phyloP scores from a whole-genome alignment of 139 green algal species.

The Chlamydomonas schloesseri region DNA sequence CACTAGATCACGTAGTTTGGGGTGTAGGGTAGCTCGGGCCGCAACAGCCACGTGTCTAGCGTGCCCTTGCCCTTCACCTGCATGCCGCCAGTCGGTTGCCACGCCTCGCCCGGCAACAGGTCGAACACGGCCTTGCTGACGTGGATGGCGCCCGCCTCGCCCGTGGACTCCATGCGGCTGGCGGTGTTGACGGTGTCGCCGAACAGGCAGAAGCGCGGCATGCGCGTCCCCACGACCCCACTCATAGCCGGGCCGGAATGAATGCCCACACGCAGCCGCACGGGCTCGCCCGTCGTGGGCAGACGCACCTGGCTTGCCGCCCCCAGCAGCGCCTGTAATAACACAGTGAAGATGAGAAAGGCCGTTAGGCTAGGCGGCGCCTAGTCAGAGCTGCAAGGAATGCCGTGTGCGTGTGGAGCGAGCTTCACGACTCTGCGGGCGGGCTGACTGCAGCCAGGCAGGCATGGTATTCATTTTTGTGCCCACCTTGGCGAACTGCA shows the following conservation, averaged over 20 bases:
- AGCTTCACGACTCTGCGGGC: too few species aligned
- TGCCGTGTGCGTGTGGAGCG: too few species aligned
- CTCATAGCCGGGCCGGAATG: conserved; percentile 37
- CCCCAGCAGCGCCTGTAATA: neutral
- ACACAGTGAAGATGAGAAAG: neutral
- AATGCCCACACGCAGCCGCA: conserved; percentile 38
- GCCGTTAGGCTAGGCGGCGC: too few species aligned
- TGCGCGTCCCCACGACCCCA: conserved; percentile 42
- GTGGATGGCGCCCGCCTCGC: conserved; percentile 32
- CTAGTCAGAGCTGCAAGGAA: too few species aligned
- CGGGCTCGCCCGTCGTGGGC: conserved; percentile 26
- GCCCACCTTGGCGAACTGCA: conserved; percentile 22
- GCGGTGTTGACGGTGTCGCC: conserved; percentile 47
- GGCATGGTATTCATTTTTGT: too few species aligned
- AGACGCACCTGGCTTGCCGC: neutral
- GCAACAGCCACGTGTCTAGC: conserved; percentile 21
- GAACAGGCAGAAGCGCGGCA: conserved; percentile 48
- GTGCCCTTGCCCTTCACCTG: conserved; percentile 40
- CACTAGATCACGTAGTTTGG: too few species aligned
- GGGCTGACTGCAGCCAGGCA: too few species aligned
- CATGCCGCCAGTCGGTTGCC: conserved; percentile 38
- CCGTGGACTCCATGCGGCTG: conserved; percentile 42
- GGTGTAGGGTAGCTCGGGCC: too few species aligned
- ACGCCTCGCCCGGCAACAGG: conserved; percentile 31
- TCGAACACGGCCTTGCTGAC: conserved; percentile 14